Conservation (phyloP, 495 filamentous ascomycete species). For the Baudoinia panamericana region DNA sequence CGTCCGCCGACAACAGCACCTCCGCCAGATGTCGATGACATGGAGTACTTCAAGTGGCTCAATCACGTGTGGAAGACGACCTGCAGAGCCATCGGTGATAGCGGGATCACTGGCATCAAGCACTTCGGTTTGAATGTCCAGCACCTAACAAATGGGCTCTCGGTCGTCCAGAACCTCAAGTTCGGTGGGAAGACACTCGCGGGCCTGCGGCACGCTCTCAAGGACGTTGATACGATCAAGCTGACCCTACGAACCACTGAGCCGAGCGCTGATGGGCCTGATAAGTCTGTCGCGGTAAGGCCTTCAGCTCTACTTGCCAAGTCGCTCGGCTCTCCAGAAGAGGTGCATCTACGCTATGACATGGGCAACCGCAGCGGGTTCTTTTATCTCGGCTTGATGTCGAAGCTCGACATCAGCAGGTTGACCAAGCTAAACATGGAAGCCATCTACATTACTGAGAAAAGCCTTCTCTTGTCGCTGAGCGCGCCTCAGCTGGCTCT, state of each 20-base stretch:
- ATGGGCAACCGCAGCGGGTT: background rate
- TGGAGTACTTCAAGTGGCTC: background rate
- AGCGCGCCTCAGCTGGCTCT: slow-evolving; percentile 2
- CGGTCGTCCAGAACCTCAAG: background rate
- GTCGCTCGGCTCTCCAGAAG: no score
- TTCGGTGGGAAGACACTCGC: background rate
- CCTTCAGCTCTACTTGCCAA: background rate
- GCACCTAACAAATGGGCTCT: background rate
- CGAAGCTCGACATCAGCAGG: background rate
- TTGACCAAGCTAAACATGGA: slow-evolving; percentile 6
- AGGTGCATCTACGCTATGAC: slow-evolving; percentile 1
- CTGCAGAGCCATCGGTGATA: background rate
- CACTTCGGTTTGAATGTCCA: background rate
- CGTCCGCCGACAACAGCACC: background rate
- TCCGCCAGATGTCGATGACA: background rate
- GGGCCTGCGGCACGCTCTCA: slow-evolving; percentile 2
- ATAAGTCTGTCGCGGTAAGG: slow-evolving; percentile 1
- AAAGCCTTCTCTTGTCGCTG: background rate
- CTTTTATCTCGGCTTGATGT: background rate
- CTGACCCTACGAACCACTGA: slow-evolving; percentile 3
- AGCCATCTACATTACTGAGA: background rate
- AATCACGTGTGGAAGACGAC: slow-evolving; percentile 8
- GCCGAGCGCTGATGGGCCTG: background rate
- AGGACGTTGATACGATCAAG: background rate
- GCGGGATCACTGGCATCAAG: slow-evolving; percentile 3